These are phyloP conservation scores for Fusarium sp. DNA, from an alignment of 2,329 filamentous ascomycete species.

Conservation along the genomic window DNA sequence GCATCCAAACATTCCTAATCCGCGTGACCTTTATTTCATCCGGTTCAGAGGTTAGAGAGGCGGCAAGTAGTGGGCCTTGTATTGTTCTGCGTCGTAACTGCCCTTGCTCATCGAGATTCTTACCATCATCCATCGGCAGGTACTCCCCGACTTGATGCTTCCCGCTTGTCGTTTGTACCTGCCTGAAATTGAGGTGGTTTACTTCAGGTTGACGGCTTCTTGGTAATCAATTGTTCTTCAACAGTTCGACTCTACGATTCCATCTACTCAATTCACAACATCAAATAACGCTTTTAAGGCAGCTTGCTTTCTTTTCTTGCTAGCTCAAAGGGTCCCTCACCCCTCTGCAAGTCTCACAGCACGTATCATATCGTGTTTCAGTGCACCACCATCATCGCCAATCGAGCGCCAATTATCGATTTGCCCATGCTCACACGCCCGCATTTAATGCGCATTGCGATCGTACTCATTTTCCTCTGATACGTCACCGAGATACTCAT, in stretches of 20 bases:
- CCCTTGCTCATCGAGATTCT: conserved; percentile 31
- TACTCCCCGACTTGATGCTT: background rate
- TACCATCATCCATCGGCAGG: background rate
- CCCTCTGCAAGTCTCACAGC: conserved; percentile 25
- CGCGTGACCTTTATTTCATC: conserved; percentile 4
- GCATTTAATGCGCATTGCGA: background rate
- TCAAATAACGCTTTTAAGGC: background rate
- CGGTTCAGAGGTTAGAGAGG: background rate
- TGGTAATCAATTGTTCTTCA: conserved; percentile 1
- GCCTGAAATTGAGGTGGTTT: background rate
- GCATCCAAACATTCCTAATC: background rate
- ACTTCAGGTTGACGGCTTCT: background rate
- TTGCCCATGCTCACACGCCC: conserved; percentile 6
- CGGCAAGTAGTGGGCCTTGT: background rate
- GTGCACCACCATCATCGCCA: conserved; percentile 18
- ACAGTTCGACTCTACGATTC: background rate
- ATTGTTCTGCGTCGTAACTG: background rate
- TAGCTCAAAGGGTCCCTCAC: background rate
- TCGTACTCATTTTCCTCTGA: background rate
- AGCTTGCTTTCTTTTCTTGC: background rate
- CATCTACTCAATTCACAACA: background rate
- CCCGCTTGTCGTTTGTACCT: background rate
- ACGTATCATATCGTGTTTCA: conserved; percentile 35
- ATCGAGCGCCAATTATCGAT: conserved; percentile 12
- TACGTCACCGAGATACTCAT: background rate